Evolutionary conservation across 257 asterid species (phyloP), one percentile per base, ranked within the genome.

Genomic region (Apocynum venetum): DNA sequence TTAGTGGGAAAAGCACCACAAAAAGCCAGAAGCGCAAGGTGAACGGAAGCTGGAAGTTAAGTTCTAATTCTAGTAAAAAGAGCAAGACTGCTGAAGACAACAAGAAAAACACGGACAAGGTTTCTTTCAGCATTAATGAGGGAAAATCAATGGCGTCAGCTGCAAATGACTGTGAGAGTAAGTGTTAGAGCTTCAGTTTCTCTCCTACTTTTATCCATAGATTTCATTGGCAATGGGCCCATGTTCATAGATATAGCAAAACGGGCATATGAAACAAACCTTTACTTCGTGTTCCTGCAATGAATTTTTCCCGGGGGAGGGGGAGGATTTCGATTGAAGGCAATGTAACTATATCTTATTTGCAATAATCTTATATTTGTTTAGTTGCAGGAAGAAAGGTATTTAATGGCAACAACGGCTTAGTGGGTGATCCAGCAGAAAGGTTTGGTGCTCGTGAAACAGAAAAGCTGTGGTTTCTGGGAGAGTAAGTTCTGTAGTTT

Each of bases 391-490:
- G 89, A 82, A 89, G 44, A 70, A 91, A 84, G 86, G 79, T 71
- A 69, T 72, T 88, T 66, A 82, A 82, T 74, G 78, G 71, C 57
- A 87, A 81, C 66, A 82, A 81, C 60, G 76, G 80, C 68, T 48
- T 83, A 46, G 86, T 51, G 73, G 90, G 91, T 74, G 87, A 82
- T 86, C 84, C 84, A 48, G 80, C 88, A 2, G 96, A 91, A 75
- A 90, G 97, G 80, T 96, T 96, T 83, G 86, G 83, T 71, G 80
- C 76, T 6, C 97, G 97, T 19, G 93, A 86, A 47, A 82, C 89
- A 35, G 91, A 82, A 84, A 96, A 96, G 85, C 88, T 96, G 8
- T 77, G 79, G 31, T 91, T 96, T 84, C 93, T 96, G 80, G 94
- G 87, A 67, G 75, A 73, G 99, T 96, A 88, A 89, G 98, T 84